These are phyloP conservation scores for Dactylellina leptospora DNA, from an alignment of 2,329 filamentous ascomycete genomes.

Conservation along the genomic window DNA sequence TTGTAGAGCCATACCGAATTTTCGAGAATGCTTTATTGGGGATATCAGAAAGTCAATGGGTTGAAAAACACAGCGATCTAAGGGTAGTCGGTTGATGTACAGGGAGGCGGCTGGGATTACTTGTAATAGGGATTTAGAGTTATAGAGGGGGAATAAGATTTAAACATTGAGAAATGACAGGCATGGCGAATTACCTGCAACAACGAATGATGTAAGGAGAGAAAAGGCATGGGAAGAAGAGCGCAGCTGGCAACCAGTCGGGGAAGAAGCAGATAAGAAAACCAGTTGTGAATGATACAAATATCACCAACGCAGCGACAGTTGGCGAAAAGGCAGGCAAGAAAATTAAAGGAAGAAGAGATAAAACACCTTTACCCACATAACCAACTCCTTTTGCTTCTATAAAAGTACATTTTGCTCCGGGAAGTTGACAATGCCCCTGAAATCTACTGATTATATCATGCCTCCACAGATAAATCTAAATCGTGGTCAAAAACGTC, in stretches of 20 bases:
- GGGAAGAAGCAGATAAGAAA: not conserved
- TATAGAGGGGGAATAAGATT: not conserved
- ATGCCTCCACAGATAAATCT: conserved; percentile 30
- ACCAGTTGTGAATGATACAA: not conserved
- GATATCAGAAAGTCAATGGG: conserved; percentile 35
- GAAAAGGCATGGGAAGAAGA: not conserved
- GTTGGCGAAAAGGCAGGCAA: not conserved
- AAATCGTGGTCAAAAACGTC: not conserved
- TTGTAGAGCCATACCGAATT: not conserved
- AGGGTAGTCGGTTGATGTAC: conserved; percentile 52
- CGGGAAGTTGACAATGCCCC: conserved; percentile 38
- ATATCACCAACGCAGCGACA: not conserved
- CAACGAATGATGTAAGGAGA: not conserved
- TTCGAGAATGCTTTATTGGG: conserved; percentile 13
- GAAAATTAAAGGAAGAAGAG: conserved; percentile 8
- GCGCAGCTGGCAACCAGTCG: not conserved
- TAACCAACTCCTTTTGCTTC: conserved; percentile 53
- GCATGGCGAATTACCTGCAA: too few species aligned
- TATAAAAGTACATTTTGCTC: conserved; percentile 52
- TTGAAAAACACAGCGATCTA: conserved; percentile 44
- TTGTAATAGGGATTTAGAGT: not conserved
- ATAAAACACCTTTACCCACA: conserved; percentile 47
- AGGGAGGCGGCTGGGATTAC: not conserved
- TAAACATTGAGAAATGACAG: not conserved
- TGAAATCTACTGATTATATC: conserved; percentile 36